Base-by-base conservation (phyloP, 306 rosid species). In the Cyamopsis tetragonoloba region DNA sequence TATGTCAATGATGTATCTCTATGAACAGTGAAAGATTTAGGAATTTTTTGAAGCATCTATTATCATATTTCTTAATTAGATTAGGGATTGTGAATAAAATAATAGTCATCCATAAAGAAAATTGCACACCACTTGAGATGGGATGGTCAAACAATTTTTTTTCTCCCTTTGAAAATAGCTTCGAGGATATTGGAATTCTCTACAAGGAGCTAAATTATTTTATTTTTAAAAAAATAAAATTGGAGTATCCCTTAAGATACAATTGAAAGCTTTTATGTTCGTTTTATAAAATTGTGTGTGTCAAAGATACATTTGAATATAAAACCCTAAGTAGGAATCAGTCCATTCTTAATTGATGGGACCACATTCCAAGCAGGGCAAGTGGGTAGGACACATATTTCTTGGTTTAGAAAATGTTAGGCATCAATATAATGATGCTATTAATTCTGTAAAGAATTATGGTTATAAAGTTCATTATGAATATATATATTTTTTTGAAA, bases 361-460 rank as follows among this genome's bases (percentile, higher is more conserved):
- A 55, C 80, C 87, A 80, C 78, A 58, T 77, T 65, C 78, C 65
- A 73, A 77, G 79, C 68, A 73, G 9, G 62, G 79, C 82, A 80
- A 73, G 72, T 77, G 74, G 81, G 77, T 6, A 67, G 31, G 55
- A 35, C 65, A 60, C 76, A 76, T n/a, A n/a, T 68, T 72, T 68
- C 74, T 72, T 76, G 74, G 75, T 51, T 64, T 73, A 53, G 74
- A 72, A 68, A 73, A 76, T 66, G 76, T 60, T 39, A 64, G 53
- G 51, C 73, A 72, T 63, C 76, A 72, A n/a, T n/a, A n/a, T n/a
- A n/a, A 68, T 76, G 62, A 62, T 72, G 55, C 46, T 44, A 55
- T 74, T 65, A 28, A 50, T 61, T 57, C 20, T 66, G 42, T 22
- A 46, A 27, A 51, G 41, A 68, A 61, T 19, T 47, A 43, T 75